Evolutionary conservation across 805 yeast genomes (phyloP).

Genomic region (Phaffomyces antillensis): DNA sequence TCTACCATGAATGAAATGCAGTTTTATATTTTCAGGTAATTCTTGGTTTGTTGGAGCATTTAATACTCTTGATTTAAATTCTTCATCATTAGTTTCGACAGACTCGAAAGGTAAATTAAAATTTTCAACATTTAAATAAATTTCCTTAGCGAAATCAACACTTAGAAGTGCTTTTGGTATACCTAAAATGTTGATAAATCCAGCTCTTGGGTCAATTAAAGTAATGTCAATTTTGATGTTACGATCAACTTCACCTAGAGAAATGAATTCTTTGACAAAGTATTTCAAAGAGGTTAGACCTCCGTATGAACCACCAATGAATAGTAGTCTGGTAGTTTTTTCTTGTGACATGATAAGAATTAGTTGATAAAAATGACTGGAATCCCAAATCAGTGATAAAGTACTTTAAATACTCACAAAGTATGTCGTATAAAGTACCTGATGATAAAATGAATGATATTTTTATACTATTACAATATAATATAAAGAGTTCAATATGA

Average conservation of each 20-base stretch:
- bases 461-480: too few relatives aligned
- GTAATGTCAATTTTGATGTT: slow-evolving; percentile 20
- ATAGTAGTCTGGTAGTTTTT: slow-evolving; percentile 4
- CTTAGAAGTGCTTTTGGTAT: slow-evolving; percentile 33
- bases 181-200: slow-evolving; percentile 34
- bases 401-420: too few relatives aligned
- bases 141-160: slow-evolving; percentile 28
- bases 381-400: too few relatives aligned
- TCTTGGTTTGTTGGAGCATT: slow-evolving; percentile 4
- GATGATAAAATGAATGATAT: too few relatives aligned
- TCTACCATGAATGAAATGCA: slow-evolving; percentile 20
- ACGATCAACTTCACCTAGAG: slow-evolving; percentile 2
- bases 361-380: background rate
- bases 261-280: slow-evolving; percentile 13
- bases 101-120: slow-evolving; percentile 23
- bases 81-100: slow-evolving; percentile 29
- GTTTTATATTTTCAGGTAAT: slow-evolving; percentile 11
- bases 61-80: slow-evolving; percentile 14
- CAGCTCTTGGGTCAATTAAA: slow-evolving; percentile 34
- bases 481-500: too few relatives aligned
- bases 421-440: too few relatives aligned
- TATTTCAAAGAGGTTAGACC: slow-evolving; percentile 27
- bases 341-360: background rate
- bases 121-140: slow-evolving; percentile 25
- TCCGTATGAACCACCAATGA: slow-evolving; percentile 31